Percentiles rank a stretch among this genome's conserved stretches.
Conservation (phyloP, 345 rosid species). For the Populus simonii region DNA sequence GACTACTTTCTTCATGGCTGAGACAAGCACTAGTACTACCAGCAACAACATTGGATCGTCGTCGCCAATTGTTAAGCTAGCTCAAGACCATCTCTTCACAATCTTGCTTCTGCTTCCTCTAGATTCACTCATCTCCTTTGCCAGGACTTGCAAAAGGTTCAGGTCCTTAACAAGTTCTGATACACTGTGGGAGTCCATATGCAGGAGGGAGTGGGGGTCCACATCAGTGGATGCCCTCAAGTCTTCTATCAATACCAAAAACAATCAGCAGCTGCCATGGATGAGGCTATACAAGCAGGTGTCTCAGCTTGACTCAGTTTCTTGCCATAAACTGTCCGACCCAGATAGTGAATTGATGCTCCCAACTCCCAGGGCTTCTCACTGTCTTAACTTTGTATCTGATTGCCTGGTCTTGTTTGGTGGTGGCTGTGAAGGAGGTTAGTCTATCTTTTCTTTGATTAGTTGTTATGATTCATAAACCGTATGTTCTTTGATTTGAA, state of each 20-base stretch:
- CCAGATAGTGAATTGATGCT: constrained; percentile 33
- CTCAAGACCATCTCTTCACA: constrained; percentile 69
- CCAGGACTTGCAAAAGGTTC: constrained; percentile 67
- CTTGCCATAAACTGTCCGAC: constrained; percentile 52
- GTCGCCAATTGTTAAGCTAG: constrained; percentile 39
- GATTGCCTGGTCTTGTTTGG: constrained; percentile 86
- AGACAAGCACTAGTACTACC: constrained; percentile 16
- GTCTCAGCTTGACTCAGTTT: constrained; percentile 53
- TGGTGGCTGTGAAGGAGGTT: constrained; percentile 97
- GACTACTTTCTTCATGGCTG: constrained; percentile 33
- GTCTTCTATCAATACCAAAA: constrained; percentile 28
- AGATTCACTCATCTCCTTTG: constrained; percentile 67
- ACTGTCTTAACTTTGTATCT: constrained; percentile 83
- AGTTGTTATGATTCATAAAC: neutral
- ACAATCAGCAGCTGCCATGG: constrained; percentile 53
- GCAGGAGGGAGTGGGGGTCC: constrained; percentile 74
- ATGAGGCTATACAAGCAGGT: constrained; percentile 58
- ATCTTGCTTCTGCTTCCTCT: constrained; percentile 74
- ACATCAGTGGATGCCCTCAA: constrained; percentile 53
- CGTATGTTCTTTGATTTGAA: neutral
- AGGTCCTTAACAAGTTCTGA: constrained; percentile 53
- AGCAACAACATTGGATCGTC: constrained; percentile 15
- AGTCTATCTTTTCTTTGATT: constrained; percentile 11
- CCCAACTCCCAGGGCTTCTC: constrained; percentile 87
- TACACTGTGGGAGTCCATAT: constrained; percentile 70